Base-by-base conservation (phyloP, 495 filamentous ascomycete genomes). In the Podospora conica region DNA sequence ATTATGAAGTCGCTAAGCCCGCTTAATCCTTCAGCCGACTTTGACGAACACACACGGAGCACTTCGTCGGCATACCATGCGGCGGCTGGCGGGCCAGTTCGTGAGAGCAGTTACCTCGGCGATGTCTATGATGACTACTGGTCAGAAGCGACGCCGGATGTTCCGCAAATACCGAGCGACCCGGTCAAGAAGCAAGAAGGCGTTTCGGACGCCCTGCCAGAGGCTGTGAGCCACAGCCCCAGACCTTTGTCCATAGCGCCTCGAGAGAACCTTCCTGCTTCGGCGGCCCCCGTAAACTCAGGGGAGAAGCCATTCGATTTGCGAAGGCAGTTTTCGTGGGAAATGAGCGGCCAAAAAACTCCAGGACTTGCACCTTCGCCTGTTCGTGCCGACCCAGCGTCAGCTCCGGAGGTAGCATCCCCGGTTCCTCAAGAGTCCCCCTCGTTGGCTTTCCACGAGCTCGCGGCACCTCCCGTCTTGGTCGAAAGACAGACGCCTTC, bases 1-100 rank as follows among this genome's bases (percentile, higher is more conserved):
- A 96, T 96, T 33, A 90, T 93, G 25, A 86, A 85, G 40, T 90
- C 86, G n/a, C 76, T 95, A 12, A 92, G 84, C 69, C 83, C 86
- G 10, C 73, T 67, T 0, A 60, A 68, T 11, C 54, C 70, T 27
- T 60, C 64, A n/a, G 29, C 53, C 23, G 56, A 66, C 9, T 60
- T 67, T 28, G 15, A 57, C 6, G 65, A 67, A 9, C 48, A 64
- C n/a, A 25, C 67, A 1, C 61, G 61, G 40, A 53, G 18, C 29
- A 56, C 63, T 22, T 65, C 69, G n/a, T 40, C 64, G 7, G 65
- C 68, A 8, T 69, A 71, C 29, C 74, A 73, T 15, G 69, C 73
- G 11, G 66, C 68, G 3, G 71, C 65, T n/a, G 68, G 64, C 1
- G 54, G 12, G 5, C 62, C 65, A 9, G 63, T 66, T 3, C 75